Base-by-base conservation (phyloP, 2,329 filamentous ascomycete species). In the Bipolaris bicolor region DNA sequence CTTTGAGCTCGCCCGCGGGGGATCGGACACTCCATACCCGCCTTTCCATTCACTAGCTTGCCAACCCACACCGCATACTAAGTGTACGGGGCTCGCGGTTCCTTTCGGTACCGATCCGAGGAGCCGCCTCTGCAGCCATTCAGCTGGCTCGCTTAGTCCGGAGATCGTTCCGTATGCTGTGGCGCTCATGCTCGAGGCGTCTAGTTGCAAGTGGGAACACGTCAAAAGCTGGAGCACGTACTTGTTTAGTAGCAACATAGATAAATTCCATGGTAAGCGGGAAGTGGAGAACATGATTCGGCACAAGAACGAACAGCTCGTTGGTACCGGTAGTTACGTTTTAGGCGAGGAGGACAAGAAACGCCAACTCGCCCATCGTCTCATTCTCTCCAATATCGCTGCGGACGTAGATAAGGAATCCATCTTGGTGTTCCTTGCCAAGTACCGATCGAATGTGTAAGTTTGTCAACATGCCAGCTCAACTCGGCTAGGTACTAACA, bases 361-460 rank as follows among this genome's bases (percentile, higher is more conserved):
- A 18, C 54, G 40, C 2, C 55, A 48, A 22, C 46, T 66, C 0
- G 50, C 55, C 6, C 26, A 52, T 16, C 63, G 65, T 13, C 52
- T 74, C 5, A 52, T 72, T 15, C 54, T 72, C 7, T 63, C 63
- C 6, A 71, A 72, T 18, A 56, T 75, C 18, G 70, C 72, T n/a
- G 67, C 67, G 4, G 62, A 52, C 37, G 66, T 64, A 10, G 61
- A 60, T 3, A 49, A 48, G 29, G 49, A 66, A 7, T 67, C 67
- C 11, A 20, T 73, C 1, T 33, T 50, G 9, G 10, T 44, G 2
- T 51, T 64, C 16, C 67, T 73, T 57, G 37, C 22, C 18, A 45
- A 60, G 6, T 63, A 63, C 40, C 40, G 33, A 10, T 55, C 16
- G n/a, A 47, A 66, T 0, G 58, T 68, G 70, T 71, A 60, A 63